Percentiles rank a stretch among this genome's conserved stretches.
Conservation (phyloP, 2,329 filamentous ascomycete species). For the Aspergillus fumigatus region DNA sequence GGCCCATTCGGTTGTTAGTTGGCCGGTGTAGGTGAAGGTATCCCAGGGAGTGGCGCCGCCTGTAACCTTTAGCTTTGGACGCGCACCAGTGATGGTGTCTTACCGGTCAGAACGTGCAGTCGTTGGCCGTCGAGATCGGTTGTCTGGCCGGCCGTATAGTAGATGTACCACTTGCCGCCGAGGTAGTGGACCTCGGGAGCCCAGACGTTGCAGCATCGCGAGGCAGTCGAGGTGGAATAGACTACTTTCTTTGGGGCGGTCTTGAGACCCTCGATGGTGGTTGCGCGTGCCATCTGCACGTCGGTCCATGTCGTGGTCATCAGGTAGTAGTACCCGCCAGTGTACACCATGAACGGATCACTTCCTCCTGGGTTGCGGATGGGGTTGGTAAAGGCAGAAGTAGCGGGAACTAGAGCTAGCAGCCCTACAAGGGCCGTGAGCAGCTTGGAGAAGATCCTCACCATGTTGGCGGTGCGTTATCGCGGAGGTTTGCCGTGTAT, state of each 20-base stretch:
- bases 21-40: slow-evolving; percentile 46
- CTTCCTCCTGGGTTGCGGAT: slow-evolving; percentile 48
- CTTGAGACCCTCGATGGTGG: slow-evolving; percentile 53
- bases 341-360: slow-evolving; percentile 52
- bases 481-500: neutral
- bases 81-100: neutral
- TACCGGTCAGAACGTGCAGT: slow-evolving; percentile 50
- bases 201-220: slow-evolving; percentile 54
- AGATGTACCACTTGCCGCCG: slow-evolving; percentile 51
- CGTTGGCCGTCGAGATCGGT: slow-evolving; percentile 48
- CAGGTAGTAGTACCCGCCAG: slow-evolving; percentile 54
- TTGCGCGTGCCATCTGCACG: slow-evolving; percentile 52
- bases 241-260: slow-evolving; percentile 48
- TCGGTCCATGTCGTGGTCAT: slow-evolving; percentile 55
- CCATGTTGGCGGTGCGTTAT: neutral
- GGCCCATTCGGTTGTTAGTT: slow-evolving; percentile 47
- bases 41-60: slow-evolving; percentile 52
- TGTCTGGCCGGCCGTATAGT: slow-evolving; percentile 51
- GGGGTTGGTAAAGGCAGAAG: slow-evolving; percentile 47
- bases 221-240: slow-evolving; percentile 45
- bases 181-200: slow-evolving; percentile 54
- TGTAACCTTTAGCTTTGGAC: neutral
- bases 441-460: neutral
- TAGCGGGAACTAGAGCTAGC: neutral
- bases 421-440: neutral